These are phyloP conservation scores for Aspergillus asperescens DNA, from an alignment of 495 filamentous ascomycete genomes.

Conservation along the genomic window DNA sequence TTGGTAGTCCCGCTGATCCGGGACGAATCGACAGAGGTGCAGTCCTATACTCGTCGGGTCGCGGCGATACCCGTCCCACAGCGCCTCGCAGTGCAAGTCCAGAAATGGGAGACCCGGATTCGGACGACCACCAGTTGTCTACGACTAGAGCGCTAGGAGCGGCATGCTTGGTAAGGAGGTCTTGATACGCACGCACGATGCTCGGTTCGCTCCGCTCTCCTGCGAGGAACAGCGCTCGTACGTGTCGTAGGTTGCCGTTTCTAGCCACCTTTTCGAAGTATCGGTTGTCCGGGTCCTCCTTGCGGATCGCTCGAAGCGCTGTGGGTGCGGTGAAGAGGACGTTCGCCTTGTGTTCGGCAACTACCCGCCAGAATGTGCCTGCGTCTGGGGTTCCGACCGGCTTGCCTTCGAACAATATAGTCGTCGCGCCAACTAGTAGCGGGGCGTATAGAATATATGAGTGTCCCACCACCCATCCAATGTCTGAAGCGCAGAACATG, in stretches of 20 bases:
- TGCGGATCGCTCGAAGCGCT: conserved; percentile 78
- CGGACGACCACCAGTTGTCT: conserved; percentile 97
- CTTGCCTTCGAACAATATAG: conserved; percentile 87
- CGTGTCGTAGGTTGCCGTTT: conserved; percentile 59
- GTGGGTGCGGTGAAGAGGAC: conserved; percentile 81
- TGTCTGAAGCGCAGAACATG: conserved; percentile 78
- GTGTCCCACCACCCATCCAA: conserved; percentile 83
- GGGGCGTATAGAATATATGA: conserved; percentile 83
- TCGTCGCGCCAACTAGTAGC: conserved; percentile 77
- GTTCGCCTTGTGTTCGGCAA: conserved; percentile 81
- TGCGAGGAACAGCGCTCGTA: conserved; percentile 75
- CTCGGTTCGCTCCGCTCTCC: conserved; percentile 86
- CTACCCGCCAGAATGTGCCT: conserved; percentile 79
- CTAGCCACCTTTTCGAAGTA: conserved; percentile 56
- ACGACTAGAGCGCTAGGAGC: conserved; percentile 62
- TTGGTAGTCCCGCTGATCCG: conserved; percentile 80
- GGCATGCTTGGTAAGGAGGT: conserved; percentile 59
- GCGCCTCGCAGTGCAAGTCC: conserved; percentile 58
- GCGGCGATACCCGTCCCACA: conserved; percentile 24
- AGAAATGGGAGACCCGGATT: conserved; percentile 84
- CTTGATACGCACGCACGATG: conserved; percentile 74
- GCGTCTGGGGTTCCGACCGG: conserved; percentile 86
- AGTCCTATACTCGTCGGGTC: background rate
- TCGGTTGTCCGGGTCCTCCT: conserved; percentile 72
- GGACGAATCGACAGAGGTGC: conserved; percentile 59